These are phyloP conservation scores for Prunus mira DNA, from an alignment of 306 rosid genomes.

Conservation along the genomic window DNA sequence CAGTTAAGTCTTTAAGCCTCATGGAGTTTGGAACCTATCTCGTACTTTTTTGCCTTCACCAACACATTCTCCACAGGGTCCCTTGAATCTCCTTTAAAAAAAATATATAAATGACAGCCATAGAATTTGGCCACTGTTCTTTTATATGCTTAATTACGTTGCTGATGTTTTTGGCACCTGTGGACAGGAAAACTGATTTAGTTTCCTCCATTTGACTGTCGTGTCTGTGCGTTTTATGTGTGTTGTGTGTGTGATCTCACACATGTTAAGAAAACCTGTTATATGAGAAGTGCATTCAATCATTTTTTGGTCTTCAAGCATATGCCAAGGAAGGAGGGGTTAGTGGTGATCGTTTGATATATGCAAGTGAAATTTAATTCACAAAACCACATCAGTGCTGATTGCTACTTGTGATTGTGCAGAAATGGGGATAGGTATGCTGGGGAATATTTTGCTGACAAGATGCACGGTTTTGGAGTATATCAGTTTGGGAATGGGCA, in stretches of 20 bases:
- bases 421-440: slow-evolving; percentile 88
- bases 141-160: background rate
- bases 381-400: background rate
- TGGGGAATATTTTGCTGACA: slow-evolving; percentile 95
- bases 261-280: background rate
- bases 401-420: slow-evolving; percentile 30
- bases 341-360: background rate
- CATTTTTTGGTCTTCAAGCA: background rate
- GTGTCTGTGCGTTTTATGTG: background rate
- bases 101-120: background rate
- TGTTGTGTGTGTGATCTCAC: background rate
- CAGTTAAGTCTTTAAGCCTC: background rate
- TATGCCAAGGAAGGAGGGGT: background rate
- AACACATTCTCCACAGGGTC: background rate
- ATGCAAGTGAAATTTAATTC: background rate
- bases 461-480: slow-evolving; percentile 96
- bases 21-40: background rate
- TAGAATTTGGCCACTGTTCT: background rate
- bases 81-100: background rate
- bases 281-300: background rate
- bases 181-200: background rate
- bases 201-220: background rate
- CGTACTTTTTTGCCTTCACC: background rate
- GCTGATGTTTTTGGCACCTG: too few species aligned
- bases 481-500: slow-evolving; percentile 87